These are phyloP conservation scores for Vitis labrusca DNA, from an alignment of 164 flowering plant genomes.

Conservation along the genomic window DNA sequence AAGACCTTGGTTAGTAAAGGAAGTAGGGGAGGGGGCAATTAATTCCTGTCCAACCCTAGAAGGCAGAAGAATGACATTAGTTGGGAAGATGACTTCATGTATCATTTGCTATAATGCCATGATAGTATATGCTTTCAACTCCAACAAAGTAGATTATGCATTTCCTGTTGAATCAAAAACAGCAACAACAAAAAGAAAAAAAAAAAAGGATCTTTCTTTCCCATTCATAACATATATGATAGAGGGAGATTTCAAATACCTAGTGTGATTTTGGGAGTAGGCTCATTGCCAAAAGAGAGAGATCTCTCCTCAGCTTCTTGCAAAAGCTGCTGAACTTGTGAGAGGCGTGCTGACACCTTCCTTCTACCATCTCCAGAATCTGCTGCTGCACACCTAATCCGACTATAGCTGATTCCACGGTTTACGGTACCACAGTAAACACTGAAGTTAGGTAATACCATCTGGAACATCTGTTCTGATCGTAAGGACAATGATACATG, in stretches of 20 bases:
- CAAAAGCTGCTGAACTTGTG: constrained; percentile 77
- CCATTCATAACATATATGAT: too few species aligned
- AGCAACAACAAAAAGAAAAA: not conserved
- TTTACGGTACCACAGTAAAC: constrained; percentile 4
- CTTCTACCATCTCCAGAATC: constrained; percentile 41
- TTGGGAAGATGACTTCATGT: too few species aligned
- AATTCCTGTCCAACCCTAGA: too few species aligned
- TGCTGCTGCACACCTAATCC: constrained; percentile 55
- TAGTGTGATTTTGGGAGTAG: constrained; percentile 73
- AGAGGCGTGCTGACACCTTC: constrained; percentile 73
- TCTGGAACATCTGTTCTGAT: constrained; percentile 1
- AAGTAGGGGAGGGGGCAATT: too few species aligned
- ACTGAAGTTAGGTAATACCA: constrained; percentile 4
- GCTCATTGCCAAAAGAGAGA: constrained; percentile 51
- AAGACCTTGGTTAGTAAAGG: too few species aligned
- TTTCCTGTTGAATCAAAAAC: not conserved
- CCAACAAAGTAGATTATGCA: too few species aligned
- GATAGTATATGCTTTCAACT: too few species aligned
- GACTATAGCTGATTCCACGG: constrained; percentile 25
- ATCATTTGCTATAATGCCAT: too few species aligned
- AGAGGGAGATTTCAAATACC: constrained; percentile 33
- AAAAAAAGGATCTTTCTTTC: not conserved
- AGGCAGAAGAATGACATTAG: too few species aligned
- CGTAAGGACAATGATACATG: constrained; percentile 11
- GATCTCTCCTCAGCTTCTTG: constrained; percentile 86